phyloP scores from a whole-genome alignment of 306 rosid genomes.

The Macrotyloma uniflorum region DNA sequence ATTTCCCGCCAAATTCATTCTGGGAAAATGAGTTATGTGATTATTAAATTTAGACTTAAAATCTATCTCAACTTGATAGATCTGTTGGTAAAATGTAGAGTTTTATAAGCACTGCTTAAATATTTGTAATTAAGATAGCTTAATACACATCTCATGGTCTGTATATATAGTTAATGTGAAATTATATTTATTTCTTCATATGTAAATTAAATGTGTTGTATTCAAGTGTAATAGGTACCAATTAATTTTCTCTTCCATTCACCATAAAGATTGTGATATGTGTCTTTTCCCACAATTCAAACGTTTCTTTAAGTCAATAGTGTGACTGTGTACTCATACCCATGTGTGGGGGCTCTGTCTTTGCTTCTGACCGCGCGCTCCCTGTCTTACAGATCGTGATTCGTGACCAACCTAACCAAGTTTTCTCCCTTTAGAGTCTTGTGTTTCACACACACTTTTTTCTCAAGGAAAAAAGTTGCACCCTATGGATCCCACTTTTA shows the following conservation, averaged over 20 bases:
- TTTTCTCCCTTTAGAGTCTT: conserved; percentile 14
- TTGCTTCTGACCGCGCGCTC: not conserved
- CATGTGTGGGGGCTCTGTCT: conserved; percentile 34
- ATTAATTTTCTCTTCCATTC: too few species aligned
- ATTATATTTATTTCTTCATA: too few species aligned
- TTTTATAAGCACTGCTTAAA: too few species aligned
- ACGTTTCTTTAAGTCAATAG: not conserved
- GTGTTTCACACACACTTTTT: conserved; percentile 11
- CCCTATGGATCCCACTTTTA: not conserved
- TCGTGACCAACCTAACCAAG: conserved; percentile 1
- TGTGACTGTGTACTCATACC: not conserved
- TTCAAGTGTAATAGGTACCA: too few species aligned
- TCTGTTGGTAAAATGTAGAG: too few species aligned
- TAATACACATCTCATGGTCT: too few species aligned
- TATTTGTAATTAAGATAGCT: too few species aligned
- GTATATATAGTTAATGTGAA: too few species aligned
- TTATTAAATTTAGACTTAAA: not conserved
- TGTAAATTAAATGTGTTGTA: too few species aligned
- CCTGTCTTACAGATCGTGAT: not conserved
- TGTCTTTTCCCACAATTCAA: not conserved
- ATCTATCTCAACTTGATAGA: too few species aligned
- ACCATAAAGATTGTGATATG: too few species aligned
- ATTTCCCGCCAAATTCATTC: not conserved
- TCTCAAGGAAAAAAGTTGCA: not conserved
- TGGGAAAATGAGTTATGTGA: not conserved